Evolutionary conservation across 2,329 filamentous ascomycete genomes (phyloP).

Genomic region (Penicillium sp.): DNA sequence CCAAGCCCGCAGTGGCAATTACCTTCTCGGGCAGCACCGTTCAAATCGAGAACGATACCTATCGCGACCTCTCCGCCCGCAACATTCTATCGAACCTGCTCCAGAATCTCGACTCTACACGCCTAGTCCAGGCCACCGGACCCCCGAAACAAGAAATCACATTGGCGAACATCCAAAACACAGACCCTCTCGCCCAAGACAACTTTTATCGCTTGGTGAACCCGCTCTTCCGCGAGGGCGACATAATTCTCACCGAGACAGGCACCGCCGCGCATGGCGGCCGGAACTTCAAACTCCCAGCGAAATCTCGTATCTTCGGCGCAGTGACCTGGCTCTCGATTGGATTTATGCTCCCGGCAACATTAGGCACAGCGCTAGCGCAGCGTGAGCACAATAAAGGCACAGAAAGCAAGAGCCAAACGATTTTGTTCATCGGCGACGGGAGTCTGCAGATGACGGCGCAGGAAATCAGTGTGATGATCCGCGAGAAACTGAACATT

Average conservation of each 20-base stretch:
- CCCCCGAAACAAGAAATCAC: slow-evolving; percentile 19
- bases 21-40: slow-evolving; percentile 75
- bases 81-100: slow-evolving; percentile 73
- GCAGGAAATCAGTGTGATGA: slow-evolving; percentile 65
- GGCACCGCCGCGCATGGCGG: slow-evolving; percentile 59
- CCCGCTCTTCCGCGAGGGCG: slow-evolving; percentile 51
- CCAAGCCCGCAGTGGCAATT: slow-evolving; percentile 74
- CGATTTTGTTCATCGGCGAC: slow-evolving; percentile 62
- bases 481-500: slow-evolving; percentile 53
- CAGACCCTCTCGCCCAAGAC: slow-evolving; percentile 47
- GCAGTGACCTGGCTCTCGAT: slow-evolving; percentile 61
- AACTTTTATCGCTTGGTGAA: slow-evolving; percentile 51
- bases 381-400: slow-evolving; percentile 27
- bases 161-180: slow-evolving; percentile 44
- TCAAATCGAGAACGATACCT: slow-evolving; percentile 74
- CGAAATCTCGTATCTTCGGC: slow-evolving; percentile 50
- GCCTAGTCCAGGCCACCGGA: slow-evolving; percentile 52
- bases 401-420: slow-evolving; percentile 41
- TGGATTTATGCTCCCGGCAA: slow-evolving; percentile 60
- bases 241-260: slow-evolving; percentile 59
- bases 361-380: slow-evolving; percentile 58
- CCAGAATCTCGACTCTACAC: slow-evolving; percentile 57
- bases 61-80: slow-evolving; percentile 74
- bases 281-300: slow-evolving; percentile 53
- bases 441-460: slow-evolving; percentile 66